A percentile compares a stretch with the other conserved stretches of the same genome.
Evolutionary conservation across 2,329 filamentous ascomycete genomes (phyloP).

Genomic region (Colletotrichum brevisporum): DNA sequence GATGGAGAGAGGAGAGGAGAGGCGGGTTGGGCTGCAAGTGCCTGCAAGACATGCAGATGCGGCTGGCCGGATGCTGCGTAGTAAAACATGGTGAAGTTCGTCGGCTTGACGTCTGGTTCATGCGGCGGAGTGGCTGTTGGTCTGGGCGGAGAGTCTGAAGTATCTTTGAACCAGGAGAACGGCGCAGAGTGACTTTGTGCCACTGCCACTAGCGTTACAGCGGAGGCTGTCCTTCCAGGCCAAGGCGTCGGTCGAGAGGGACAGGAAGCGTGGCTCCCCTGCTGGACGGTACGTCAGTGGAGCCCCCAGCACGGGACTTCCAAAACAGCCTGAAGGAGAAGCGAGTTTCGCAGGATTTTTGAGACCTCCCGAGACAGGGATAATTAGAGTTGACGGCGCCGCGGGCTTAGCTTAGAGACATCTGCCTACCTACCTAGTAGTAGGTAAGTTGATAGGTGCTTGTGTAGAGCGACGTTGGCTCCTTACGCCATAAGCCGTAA

Average conservation of each 20-base stretch:
- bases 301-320: constrained; percentile 39
- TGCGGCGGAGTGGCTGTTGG: constrained; percentile 34
- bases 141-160: constrained; percentile 16
- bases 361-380: constrained; percentile 42
- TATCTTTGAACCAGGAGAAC: not conserved
- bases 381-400: constrained; percentile 39
- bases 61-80: constrained; percentile 37
- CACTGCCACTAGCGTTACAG: constrained; percentile 27
- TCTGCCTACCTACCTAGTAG: no score
- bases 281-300: constrained; percentile 21
- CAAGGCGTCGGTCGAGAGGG: constrained; percentile 19
- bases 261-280: constrained; percentile 20
- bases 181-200: constrained; percentile 18
- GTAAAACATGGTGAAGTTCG: constrained; percentile 36
- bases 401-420: not conserved
- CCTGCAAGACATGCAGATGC: constrained; percentile 12
- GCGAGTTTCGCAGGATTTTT: constrained; percentile 55
- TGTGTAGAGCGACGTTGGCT: no score
- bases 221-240: constrained; percentile 20
- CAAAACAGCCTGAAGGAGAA: constrained; percentile 55
- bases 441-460: no score
- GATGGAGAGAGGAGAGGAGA: not conserved
- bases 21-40: not conserved
- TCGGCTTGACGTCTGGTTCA: constrained; percentile 34
- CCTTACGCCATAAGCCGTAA: not conserved